phyloP scores from a whole-genome alignment of 345 rosid genomes.

The Zanthoxylum bungeanum region DNA sequence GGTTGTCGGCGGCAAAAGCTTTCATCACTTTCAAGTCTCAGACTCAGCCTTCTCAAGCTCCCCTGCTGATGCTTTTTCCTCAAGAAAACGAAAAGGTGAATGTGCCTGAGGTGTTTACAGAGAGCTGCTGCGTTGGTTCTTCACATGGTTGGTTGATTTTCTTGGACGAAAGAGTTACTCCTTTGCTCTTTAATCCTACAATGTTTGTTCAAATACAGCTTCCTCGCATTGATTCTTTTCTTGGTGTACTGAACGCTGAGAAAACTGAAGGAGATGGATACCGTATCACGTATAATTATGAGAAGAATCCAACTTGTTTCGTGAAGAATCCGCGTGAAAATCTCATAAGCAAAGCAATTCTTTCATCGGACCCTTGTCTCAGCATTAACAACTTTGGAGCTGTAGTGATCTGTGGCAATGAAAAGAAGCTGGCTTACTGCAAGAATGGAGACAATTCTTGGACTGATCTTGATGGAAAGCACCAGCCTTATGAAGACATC shows the following conservation, averaged over 20 bases:
- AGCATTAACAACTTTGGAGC: neutral
- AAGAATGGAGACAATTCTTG: neutral
- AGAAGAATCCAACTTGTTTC: too few species aligned
- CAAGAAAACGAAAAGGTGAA: neutral
- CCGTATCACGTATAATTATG: neutral
- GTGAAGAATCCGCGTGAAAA: neutral
- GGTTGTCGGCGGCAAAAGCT: neutral
- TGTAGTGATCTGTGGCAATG: neutral
- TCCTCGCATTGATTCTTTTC: neutral
- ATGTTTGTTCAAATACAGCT: neutral
- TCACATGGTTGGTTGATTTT: neutral
- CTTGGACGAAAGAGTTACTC: neutral
- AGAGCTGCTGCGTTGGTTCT: neutral
- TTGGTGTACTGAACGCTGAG: neutral
- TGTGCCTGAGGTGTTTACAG: neutral
- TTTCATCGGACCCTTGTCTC: neutral
- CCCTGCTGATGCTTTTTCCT: neutral
- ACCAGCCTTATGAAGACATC: neutral
- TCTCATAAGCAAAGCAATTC: neutral
- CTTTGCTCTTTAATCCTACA: neutral
- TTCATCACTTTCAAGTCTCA: conserved; percentile 1
- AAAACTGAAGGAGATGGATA: neutral
- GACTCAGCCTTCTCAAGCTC: neutral
- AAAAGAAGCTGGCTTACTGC: neutral
- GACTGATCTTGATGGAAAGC: conserved; percentile 2